Evolutionary conservation across 495 filamentous ascomycete species (phyloP).

Genomic region (Tetracladium setigerum): DNA sequence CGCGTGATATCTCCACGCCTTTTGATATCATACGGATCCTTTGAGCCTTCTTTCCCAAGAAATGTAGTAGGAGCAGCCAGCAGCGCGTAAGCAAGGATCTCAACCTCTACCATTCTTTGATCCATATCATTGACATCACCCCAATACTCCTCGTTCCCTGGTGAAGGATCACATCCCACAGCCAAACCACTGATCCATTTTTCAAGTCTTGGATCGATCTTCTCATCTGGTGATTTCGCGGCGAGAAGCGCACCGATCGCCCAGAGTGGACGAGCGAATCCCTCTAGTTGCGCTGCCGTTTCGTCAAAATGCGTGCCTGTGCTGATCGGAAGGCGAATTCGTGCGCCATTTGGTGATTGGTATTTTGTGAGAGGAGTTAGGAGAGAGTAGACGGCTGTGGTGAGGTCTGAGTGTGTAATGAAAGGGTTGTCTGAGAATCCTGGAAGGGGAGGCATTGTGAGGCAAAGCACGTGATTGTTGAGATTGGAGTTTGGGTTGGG

Average conservation of each 20-base stretch:
- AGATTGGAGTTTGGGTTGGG: too few relatives aligned
- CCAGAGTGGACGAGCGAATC: conserved; percentile 53
- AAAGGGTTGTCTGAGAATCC: conserved; percentile 21
- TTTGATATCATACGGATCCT: conserved; percentile 13
- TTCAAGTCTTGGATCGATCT: conserved; percentile 9
- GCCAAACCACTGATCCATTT: conserved; percentile 45
- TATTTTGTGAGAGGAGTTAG: conserved; percentile 33
- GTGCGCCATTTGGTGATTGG: conserved; percentile 32
- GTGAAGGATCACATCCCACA: conserved; percentile 40
- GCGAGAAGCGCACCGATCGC: conserved; percentile 45
- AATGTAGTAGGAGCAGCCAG: conserved; percentile 12
- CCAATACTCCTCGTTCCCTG: conserved; percentile 43
- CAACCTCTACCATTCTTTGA: conserved; percentile 57
- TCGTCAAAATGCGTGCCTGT: conserved; percentile 48
- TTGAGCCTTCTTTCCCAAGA: not conserved
- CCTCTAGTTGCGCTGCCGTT: conserved; percentile 51
- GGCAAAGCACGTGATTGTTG: too few relatives aligned
- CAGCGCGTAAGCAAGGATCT: conserved; percentile 40
- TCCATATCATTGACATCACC: conserved; percentile 47
- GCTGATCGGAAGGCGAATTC: conserved; percentile 33
- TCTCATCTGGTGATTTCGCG: conserved; percentile 35
- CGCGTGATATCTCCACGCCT: conserved; percentile 31
- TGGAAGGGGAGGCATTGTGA: not conserved
- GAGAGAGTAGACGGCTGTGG: conserved; percentile 33
- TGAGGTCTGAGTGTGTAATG: conserved; percentile 19